Conservation (phyloP, 2,329 filamentous ascomycete species). For the Orbilia blumenaviensis region DNA sequence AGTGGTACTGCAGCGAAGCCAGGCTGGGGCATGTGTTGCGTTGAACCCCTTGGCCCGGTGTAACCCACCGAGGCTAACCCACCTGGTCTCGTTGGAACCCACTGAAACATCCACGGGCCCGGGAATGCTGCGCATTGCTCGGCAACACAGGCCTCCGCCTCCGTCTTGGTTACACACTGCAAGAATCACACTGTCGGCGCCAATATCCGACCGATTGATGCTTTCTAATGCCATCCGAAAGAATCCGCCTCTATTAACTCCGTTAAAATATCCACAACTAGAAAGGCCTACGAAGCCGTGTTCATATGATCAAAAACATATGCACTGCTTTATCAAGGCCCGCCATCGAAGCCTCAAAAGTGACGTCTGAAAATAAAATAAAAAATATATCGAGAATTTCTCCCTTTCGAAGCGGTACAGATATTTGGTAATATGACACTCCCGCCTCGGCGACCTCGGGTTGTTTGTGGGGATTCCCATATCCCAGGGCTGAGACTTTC, state of each 20-base stretch:
- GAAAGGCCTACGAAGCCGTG: neutral
- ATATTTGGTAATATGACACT: slow-evolving; percentile 41
- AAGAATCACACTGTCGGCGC: slow-evolving; percentile 8
- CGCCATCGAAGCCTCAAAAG: neutral
- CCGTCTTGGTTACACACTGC: slow-evolving; percentile 23
- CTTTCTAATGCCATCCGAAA: slow-evolving; percentile 39
- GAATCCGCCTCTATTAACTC: slow-evolving; percentile 28
- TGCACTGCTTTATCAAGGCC: neutral
- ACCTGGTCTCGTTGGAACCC: too few relatives aligned
- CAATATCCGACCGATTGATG: slow-evolving; percentile 29
- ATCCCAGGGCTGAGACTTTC: slow-evolving; percentile 54
- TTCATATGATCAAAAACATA: slow-evolving; percentile 8
- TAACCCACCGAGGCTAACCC: neutral
- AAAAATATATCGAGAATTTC: slow-evolving; percentile 11
- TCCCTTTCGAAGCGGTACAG: too few relatives aligned
- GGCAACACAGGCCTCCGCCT: slow-evolving; percentile 45
- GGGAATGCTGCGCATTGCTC: neutral
- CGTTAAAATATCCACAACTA: neutral
- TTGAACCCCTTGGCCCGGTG: neutral
- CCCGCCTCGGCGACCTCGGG: slow-evolving; percentile 54
- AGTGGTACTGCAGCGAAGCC: too few relatives aligned
- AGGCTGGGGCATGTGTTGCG: too few relatives aligned
- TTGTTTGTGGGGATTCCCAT: slow-evolving; percentile 48
- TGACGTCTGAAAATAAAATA: neutral
- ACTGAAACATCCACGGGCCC: too few relatives aligned